Percentiles rank a stretch among this genome's conserved stretches.
phyloP scores from a whole-genome alignment of 225 moss, liverwort and hornwort species.

The Pleurozium schreberi region DNA sequence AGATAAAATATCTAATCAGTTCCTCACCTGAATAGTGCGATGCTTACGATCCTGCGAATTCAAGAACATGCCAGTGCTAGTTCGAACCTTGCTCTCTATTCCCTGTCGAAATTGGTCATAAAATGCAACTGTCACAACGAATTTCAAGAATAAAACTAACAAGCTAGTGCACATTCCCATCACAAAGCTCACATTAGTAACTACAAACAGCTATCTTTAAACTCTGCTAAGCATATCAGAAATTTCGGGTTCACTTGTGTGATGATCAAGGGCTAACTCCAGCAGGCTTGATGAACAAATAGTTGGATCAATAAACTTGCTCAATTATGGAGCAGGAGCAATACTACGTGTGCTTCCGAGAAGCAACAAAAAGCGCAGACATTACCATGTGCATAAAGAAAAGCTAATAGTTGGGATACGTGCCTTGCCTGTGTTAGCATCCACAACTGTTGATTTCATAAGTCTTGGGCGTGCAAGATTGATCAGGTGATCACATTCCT shows the following conservation, averaged over 20 bases:
- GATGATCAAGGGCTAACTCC: background rate
- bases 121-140: background rate
- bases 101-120: slow-evolving; percentile 19
- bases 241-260: background rate
- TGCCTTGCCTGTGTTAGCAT: slow-evolving; percentile 71
- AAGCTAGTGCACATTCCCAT: background rate
- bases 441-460: slow-evolving; percentile 59
- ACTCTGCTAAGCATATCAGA: background rate
- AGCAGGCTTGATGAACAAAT: background rate
- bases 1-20: background rate
- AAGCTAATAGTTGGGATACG: slow-evolving; percentile 40
- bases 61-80: slow-evolving; percentile 64
- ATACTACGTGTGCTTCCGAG: background rate
- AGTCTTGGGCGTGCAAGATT: slow-evolving; percentile 49
- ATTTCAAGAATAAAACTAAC: background rate
- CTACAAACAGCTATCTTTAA: background rate
- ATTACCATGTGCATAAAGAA: slow-evolving; percentile 1
- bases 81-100: slow-evolving; percentile 67
- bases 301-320: background rate
- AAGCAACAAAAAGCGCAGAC: background rate
- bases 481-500: slow-evolving; percentile 64
- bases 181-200: background rate
- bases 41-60: slow-evolving; percentile 41
- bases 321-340: background rate
- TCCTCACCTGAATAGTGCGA: slow-evolving; percentile 28